Conservation (phyloP, 2,329 filamentous ascomycete species). For the Grosmannia huntii region DNA sequence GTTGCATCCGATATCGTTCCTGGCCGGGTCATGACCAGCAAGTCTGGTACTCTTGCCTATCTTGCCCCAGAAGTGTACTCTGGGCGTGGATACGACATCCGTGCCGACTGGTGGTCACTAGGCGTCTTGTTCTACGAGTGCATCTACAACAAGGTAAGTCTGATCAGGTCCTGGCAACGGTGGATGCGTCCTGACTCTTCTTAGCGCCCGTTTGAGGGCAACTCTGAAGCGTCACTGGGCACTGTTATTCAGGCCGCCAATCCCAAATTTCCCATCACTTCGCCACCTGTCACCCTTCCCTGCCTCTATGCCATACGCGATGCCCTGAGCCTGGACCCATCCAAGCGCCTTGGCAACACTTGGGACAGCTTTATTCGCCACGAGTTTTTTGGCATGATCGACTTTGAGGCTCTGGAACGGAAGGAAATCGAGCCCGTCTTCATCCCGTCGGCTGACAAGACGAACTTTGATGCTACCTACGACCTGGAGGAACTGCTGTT, state of each 20-base stretch:
- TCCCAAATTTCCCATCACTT: conserved; percentile 84
- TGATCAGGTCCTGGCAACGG: not conserved
- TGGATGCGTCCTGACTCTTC: conserved; percentile 17
- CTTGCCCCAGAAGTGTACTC: conserved; percentile 91
- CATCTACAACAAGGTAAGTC: conserved; percentile 87
- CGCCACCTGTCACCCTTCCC: conserved; percentile 74
- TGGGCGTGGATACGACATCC: conserved; percentile 75
- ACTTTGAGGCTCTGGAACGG: conserved; percentile 72
- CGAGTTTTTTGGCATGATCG: conserved; percentile 75
- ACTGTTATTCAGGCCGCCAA: conserved; percentile 69
- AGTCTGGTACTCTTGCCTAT: conserved; percentile 92
- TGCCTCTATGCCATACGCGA: conserved; percentile 83
- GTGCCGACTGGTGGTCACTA: conserved; percentile 97
- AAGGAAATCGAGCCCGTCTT: conserved; percentile 90
- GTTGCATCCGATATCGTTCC: conserved; percentile 88
- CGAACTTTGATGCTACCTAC: conserved; percentile 97
- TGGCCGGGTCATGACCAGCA: conserved; percentile 76
- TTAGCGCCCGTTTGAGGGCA: conserved; percentile 85
- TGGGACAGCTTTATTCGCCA: conserved; percentile 81
- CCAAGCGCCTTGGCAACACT: conserved; percentile 69
- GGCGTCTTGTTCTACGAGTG: conserved; percentile 98
- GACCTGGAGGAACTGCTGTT: conserved; percentile 87
- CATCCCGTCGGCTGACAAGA: conserved; percentile 89
- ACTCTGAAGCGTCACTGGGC: conserved; percentile 67
- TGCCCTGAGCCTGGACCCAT: conserved; percentile 67